Percentiles rank a stretch among this genome's conserved stretches.
phyloP scores from a whole-genome alignment of 2,329 filamentous ascomycete species.

The Neofusicoccum kwambonambiense region DNA sequence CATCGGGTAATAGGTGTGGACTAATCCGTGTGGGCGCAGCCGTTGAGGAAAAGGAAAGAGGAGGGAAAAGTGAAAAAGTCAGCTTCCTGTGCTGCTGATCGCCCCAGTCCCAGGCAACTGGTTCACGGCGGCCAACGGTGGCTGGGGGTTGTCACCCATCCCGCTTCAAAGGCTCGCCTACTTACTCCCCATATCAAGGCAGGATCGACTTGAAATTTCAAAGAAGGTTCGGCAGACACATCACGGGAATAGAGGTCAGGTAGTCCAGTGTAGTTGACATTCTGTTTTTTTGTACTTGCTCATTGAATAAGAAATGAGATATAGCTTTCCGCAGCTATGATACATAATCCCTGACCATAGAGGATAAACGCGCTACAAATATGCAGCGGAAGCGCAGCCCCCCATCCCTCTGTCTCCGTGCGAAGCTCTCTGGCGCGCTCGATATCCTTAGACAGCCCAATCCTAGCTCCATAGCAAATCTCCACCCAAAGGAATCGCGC shows the following conservation, averaged over 20 bases:
- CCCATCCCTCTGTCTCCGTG: background rate
- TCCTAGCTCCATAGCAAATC: slow-evolving; percentile 3
- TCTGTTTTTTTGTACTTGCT: slow-evolving; percentile 6
- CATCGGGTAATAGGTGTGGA: too few species aligned
- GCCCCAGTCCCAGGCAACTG: background rate
- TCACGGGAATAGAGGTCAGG: background rate
- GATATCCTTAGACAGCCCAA: background rate
- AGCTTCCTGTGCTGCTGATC: too few species aligned
- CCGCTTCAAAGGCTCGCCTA: background rate
- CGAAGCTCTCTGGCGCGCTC: background rate
- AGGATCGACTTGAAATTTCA: background rate
- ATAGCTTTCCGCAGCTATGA: slow-evolving; percentile 14
- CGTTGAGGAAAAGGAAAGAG: too few species aligned
- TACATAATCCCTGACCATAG: background rate
- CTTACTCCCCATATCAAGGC: background rate
- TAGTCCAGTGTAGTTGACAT: background rate
- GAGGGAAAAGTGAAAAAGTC: too few species aligned
- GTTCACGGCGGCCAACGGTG: background rate
- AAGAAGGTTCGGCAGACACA: background rate
- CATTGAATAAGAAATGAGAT: slow-evolving; percentile 5
- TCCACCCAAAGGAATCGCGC: background rate
- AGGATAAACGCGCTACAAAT: background rate
- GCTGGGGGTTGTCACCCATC: background rate
- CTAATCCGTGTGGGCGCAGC: too few species aligned
- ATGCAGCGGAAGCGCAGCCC: background rate